phyloP scores from a whole-genome alignment of 495 filamentous ascomycete genomes.

The Ramalina intermedia region DNA sequence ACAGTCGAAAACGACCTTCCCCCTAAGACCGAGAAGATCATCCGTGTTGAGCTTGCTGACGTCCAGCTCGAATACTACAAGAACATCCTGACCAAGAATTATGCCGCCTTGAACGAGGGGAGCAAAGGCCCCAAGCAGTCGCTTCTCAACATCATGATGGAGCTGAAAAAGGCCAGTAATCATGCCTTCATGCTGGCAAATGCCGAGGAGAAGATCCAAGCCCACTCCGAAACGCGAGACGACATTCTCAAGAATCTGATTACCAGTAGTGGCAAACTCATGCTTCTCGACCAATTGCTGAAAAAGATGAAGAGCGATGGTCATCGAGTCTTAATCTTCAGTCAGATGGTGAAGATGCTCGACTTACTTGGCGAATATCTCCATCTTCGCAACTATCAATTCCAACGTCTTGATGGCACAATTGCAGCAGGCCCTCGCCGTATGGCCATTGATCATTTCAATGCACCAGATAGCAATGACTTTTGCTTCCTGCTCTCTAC shows the following conservation, averaged over 20 bases:
- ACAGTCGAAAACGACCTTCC: conserved; percentile 92
- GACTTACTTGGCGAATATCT: conserved; percentile 92
- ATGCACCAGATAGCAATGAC: conserved; percentile 80
- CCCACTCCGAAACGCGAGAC: conserved; percentile 60
- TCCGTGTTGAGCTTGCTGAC: conserved; percentile 90
- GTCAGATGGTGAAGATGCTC: conserved; percentile 98
- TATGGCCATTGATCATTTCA: conserved; percentile 95
- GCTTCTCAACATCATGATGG: conserved; percentile 98
- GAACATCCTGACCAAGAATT: conserved; percentile 94
- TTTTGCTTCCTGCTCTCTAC: conserved; percentile 96
- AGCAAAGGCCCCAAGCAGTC: conserved; percentile 81
- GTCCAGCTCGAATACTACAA: conserved; percentile 96
- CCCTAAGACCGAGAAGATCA: conserved; percentile 96
- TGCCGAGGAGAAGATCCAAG: conserved; percentile 75
- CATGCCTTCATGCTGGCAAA: conserved; percentile 95
- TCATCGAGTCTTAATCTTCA: conserved; percentile 94
- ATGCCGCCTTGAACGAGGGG: conserved; percentile 82
- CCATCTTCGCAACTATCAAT: conserved; percentile 73
- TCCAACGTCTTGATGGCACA: conserved; percentile 89
- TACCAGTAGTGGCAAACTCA: conserved; percentile 97
- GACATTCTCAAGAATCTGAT: conserved; percentile 83
- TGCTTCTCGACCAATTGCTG: conserved; percentile 86
- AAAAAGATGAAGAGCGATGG: conserved; percentile 81
- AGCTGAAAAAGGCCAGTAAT: conserved; percentile 96
- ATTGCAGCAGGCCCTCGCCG: conserved; percentile 73